A percentile compares a stretch with the other conserved stretches of the same genome.
Conservation (phyloP, 2,329 filamentous ascomycete genomes). For the Madurella mycetomatis region DNA sequence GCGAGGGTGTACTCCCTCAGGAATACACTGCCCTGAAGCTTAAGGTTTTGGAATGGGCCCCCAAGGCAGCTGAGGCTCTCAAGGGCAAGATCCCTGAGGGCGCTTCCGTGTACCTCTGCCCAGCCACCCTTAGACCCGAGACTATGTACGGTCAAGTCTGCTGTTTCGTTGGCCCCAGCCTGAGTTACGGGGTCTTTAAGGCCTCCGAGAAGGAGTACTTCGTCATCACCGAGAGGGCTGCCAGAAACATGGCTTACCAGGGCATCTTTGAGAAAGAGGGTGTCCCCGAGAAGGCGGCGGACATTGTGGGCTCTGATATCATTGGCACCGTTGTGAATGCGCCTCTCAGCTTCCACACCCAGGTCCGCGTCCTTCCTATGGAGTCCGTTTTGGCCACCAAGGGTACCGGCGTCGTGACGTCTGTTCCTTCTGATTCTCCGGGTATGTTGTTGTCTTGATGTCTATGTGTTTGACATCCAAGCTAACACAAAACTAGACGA, state of each 20-base stretch:
- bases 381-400: slow-evolving; percentile 87
- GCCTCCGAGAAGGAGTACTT: slow-evolving; percentile 74
- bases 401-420: slow-evolving; percentile 94
- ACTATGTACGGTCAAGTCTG: slow-evolving; percentile 99
- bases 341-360: slow-evolving; percentile 78
- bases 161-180: slow-evolving; percentile 85
- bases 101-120: slow-evolving; percentile 81
- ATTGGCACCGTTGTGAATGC: slow-evolving; percentile 87
- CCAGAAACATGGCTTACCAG: slow-evolving; percentile 95
- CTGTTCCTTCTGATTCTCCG: slow-evolving; percentile 89
- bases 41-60: slow-evolving; percentile 84
- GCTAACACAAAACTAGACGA: slow-evolving; percentile 55
- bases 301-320: slow-evolving; percentile 72
- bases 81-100: slow-evolving; percentile 73
- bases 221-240: slow-evolving; percentile 73
- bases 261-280: slow-evolving; percentile 76
- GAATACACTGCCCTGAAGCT: slow-evolving; percentile 93
- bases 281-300: slow-evolving; percentile 66
- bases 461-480: background rate
- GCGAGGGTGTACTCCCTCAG: slow-evolving; percentile 78
- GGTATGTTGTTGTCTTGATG: slow-evolving; percentile 1
- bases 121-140: slow-evolving; percentile 88
- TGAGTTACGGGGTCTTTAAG: slow-evolving; percentile 77
- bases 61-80: slow-evolving; percentile 65
- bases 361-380: slow-evolving; percentile 91